Base-by-base conservation (phyloP, 1,284 basidiomycete species). In the Moniliophthora roreri region DNA sequence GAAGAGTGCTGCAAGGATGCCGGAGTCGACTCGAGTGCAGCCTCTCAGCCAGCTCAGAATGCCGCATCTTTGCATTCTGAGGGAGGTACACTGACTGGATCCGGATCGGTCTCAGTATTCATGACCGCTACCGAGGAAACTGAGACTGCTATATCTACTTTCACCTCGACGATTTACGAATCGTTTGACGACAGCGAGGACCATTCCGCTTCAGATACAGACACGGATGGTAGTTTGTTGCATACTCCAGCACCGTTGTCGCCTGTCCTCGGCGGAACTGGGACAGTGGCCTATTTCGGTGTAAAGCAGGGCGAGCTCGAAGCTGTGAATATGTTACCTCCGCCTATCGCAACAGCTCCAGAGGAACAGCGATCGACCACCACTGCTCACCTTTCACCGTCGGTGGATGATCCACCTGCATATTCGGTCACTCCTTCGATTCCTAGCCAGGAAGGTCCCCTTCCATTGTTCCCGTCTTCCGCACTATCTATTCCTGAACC, bases 211-310 rank as follows among this genome's bases (percentile, higher is more conserved):
- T 40, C 39, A 15, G 39, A 40, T 40, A 21, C 64, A 15, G 70
- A 69, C 21, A 78, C 77, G 3, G 80, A 84, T 58, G 79, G 76
- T 2, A 81, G 77, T 44, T 82, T 79, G 0, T 64, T 83, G 10
- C 81, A 81, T 57, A 84, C 81, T 0, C 81, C 80, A 7, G 67
- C 75, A 3, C 75, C 79, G 10, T 65, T 62, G n/a, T 57, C 50
- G n/a, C 58, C 39, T 53, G 52, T 24, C 48, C 21, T 18, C 37
- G 10, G 15, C 34, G 28, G 36, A 15, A 26, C 46, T 6, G n/a
- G 36, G 18, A 5, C 41, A 20, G 32, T 48, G 18, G 9, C 21
- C 26, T 5, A 18, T 37, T 26, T 26, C 39, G 20, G 13, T 18
- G 28, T 65, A 24, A 65, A 32, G 11, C 28, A 32, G 11, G 28